A percentile compares a stretch with the other conserved stretches of the same genome.
These are phyloP conservation scores for Cladosporium sp. DNA, from an alignment of 2,329 filamentous ascomycete genomes.

Conservation along the genomic window DNA sequence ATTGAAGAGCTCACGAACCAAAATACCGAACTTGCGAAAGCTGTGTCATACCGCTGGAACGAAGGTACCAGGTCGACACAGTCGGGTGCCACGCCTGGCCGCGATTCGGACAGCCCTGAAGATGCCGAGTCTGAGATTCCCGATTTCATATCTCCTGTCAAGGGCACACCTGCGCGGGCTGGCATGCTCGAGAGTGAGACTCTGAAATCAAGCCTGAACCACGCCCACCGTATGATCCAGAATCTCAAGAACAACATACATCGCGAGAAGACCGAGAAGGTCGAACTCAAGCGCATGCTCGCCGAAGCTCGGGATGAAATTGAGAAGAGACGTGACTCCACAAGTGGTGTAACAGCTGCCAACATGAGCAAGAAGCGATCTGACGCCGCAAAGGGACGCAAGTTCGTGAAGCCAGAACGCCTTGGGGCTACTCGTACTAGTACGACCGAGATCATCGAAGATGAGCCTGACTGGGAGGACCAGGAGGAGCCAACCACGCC, in stretches of 20 bases:
- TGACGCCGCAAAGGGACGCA: slow-evolving; percentile 65
- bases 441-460: slow-evolving; percentile 76
- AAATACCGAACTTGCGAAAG: slow-evolving; percentile 87
- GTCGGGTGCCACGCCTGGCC: slow-evolving; percentile 49
- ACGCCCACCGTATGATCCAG: slow-evolving; percentile 95
- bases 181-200: slow-evolving; percentile 94
- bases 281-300: slow-evolving; percentile 91
- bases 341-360: slow-evolving; percentile 49
- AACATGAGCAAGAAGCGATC: slow-evolving; percentile 60
- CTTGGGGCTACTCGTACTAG: slow-evolving; percentile 74
- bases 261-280: slow-evolving; percentile 97
- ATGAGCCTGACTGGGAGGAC: slow-evolving; percentile 90
- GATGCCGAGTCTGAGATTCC: slow-evolving; percentile 79
- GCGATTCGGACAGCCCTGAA: slow-evolving; percentile 60
- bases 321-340: slow-evolving; percentile 59
- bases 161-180: slow-evolving; percentile 80
- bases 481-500: slow-evolving; percentile 64
- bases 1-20: slow-evolving; percentile 85
- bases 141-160: slow-evolving; percentile 78
- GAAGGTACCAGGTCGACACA: slow-evolving; percentile 45
- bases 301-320: slow-evolving; percentile 94
- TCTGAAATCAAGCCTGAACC: slow-evolving; percentile 86
- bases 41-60: slow-evolving; percentile 70
- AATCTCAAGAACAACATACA: slow-evolving; percentile 93
- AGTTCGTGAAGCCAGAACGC: slow-evolving; percentile 67